Evolutionary conservation across 768 basidiomycete species (phyloP).

Genomic region (Gloeostereum incarnatum): DNA sequence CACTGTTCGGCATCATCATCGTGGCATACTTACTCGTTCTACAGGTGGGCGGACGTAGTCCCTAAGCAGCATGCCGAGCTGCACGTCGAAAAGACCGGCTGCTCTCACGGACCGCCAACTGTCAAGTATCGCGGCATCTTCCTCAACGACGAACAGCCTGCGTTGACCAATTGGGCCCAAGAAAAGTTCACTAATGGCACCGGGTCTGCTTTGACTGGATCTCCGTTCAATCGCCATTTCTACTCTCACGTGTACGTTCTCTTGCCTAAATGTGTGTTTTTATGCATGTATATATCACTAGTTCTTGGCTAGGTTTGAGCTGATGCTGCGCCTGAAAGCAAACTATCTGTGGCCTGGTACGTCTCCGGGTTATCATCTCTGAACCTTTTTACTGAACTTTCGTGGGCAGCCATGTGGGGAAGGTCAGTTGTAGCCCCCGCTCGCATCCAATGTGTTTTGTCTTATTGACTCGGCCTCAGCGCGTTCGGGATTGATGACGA

Average conservation of each 20-base stretch:
- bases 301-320: constrained; percentile 39
- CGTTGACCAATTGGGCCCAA: constrained; percentile 61
- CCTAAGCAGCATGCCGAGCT: constrained; percentile 38
- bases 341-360: constrained; percentile 70
- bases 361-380: constrained; percentile 8
- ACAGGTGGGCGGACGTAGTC: constrained; percentile 74
- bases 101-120: constrained; percentile 51
- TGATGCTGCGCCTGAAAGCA: constrained; percentile 55
- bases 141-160: constrained; percentile 72
- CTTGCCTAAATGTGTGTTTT: background rate
- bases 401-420: too few species aligned
- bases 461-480: constrained; percentile 11
- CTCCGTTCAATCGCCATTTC: constrained; percentile 57
- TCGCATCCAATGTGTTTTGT: background rate
- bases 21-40: background rate
- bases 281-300: too few species aligned
- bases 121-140: constrained; percentile 69
- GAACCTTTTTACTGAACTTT: too few species aligned
- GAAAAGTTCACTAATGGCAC: constrained; percentile 62
- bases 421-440: too few species aligned
- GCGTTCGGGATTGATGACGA: constrained; percentile 53
- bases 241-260: constrained; percentile 41
- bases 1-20: too few species aligned
- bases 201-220: constrained; percentile 34
- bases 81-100: constrained; percentile 34